A percentile compares a stretch with the other conserved stretches of the same genome.
These are phyloP conservation scores for Suillus decipiens DNA, from an alignment of 768 basidiomycete genomes.

Conservation along the genomic window DNA sequence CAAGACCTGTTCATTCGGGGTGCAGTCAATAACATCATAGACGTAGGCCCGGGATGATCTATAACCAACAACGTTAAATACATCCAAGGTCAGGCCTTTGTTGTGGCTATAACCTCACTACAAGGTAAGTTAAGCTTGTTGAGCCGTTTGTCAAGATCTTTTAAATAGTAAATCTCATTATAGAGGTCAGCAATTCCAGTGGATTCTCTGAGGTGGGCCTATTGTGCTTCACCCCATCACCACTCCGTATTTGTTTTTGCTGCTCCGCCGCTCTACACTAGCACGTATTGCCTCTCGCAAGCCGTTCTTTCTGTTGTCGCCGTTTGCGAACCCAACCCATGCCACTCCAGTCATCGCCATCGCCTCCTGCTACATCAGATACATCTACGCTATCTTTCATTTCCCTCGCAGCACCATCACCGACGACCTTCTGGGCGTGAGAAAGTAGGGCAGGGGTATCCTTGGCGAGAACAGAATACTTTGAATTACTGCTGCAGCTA, in stretches of 20 bases:
- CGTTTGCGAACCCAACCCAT: slow-evolving; percentile 80
- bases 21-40: slow-evolving; percentile 11
- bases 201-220: neutral
- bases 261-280: neutral
- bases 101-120: slow-evolving; percentile 45
- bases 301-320: slow-evolving; percentile 57
- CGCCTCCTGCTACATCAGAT: slow-evolving; percentile 27
- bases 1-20: slow-evolving; percentile 10
- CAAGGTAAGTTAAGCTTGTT: slow-evolving; percentile 43
- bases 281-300: slow-evolving; percentile 15
- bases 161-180: slow-evolving; percentile 40
- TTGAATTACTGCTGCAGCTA: slow-evolving; percentile 25
- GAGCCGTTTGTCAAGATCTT: slow-evolving; percentile 45
- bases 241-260: neutral
- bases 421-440: slow-evolving; percentile 21
- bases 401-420: slow-evolving; percentile 23
- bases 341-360: slow-evolving; percentile 82
- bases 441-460: slow-evolving; percentile 1
- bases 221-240: neutral
- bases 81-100: slow-evolving; percentile 36
- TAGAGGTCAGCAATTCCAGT: slow-evolving; percentile 21
- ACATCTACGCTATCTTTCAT: slow-evolving; percentile 25
- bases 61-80: neutral
- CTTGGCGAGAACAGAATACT: slow-evolving; percentile 1
- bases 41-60: neutral